phyloP scores from a whole-genome alignment of 164 flowering plant species.

The Sedum album region DNA sequence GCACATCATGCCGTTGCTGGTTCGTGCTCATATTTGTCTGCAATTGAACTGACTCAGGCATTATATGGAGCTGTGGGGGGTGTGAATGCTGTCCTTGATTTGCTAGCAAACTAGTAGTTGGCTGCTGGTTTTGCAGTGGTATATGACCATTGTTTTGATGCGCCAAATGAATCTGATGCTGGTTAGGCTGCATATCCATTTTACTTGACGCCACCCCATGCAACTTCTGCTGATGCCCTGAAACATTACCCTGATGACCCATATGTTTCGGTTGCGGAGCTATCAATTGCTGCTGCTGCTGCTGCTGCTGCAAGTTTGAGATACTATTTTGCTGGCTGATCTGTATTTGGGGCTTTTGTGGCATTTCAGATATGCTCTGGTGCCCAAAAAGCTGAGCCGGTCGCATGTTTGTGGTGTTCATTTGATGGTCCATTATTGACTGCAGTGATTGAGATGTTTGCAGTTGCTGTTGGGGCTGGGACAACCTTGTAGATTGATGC shows the following conservation, averaged over 20 bases:
- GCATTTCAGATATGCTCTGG: conserved; percentile 51
- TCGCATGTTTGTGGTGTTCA: conserved; percentile 36
- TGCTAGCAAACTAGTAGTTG: conserved; percentile 29
- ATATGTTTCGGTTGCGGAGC: conserved; percentile 37
- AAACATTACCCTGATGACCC: conserved; percentile 31
- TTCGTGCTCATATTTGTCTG: conserved; percentile 62
- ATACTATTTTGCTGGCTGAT: conserved; percentile 39
- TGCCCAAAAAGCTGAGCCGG: conserved; percentile 54
- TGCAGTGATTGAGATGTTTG: conserved; percentile 29
- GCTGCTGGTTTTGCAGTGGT: conserved; percentile 47
- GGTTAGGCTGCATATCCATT: conserved; percentile 52
- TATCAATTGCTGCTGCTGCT: conserved; percentile 32
- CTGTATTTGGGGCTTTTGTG: conserved; percentile 50
- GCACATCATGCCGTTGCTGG: conserved; percentile 64
- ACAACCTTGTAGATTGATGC: conserved; percentile 42
- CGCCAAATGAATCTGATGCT: conserved; percentile 48
- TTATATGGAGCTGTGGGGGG: conserved; percentile 44
- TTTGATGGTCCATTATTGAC: conserved; percentile 36
- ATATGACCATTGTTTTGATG: conserved; percentile 50
- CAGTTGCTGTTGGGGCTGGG: conserved; percentile 17
- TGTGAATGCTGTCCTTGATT: conserved; percentile 61
- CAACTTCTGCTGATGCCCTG: conserved; percentile 53
- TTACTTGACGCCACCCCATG: conserved; percentile 51
- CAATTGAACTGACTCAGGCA: conserved; percentile 52
- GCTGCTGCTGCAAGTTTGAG: conserved; percentile 24